Evolutionary conservation across 306 rosid genomes (phyloP), one percentile per base, ranked within the genome.

Genomic region (Lablab purpureus): DNA sequence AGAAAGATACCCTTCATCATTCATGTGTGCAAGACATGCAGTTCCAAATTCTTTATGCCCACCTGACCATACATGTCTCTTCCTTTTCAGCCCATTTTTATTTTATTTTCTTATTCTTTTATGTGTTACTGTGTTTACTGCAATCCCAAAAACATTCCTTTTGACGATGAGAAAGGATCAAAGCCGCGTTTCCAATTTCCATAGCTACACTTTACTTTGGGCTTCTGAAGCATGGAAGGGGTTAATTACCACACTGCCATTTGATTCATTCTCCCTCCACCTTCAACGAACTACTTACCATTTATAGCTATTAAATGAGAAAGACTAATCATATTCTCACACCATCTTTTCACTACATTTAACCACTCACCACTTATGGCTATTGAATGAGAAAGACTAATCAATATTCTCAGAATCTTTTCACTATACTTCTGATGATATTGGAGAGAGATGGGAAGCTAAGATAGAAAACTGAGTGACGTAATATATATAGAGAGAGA

Each of bases 131-230:
- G 62, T 41, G 28, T 50, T 77, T 76, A 18, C 81, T 58, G 47
- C 49, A 58, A 82, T 75, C 74, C 75, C 82, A 19, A 85, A 77
- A 45, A 67, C 82, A 81, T 81, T 70, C 80, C 56, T 75, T 82
- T 84, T 21, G 73, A 71, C 80, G 70, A 79, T 68, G 21, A 68
- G 69, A 77, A 73, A 52, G 40, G 22, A 77, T 55, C 56, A 80
- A 54, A 67, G 71, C 22, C 28, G 23, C 58, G 67, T 78, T 69
- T 37, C 71, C 71, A 60, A 60, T 30, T 62, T 30, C 45, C 68
- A 32, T 30, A 30, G 22, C 9, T 5, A 12, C 27, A 43, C 63
- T 15, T 37, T 32, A 25, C 21, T 50, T 56, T 25, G 69, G 41
- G 4, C 30, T 67, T 67, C 72, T 15, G 22, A 11, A 49, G 41